Base-by-base conservation (phyloP, 305 asterid genomes). In the Euphrasia arctica region DNA sequence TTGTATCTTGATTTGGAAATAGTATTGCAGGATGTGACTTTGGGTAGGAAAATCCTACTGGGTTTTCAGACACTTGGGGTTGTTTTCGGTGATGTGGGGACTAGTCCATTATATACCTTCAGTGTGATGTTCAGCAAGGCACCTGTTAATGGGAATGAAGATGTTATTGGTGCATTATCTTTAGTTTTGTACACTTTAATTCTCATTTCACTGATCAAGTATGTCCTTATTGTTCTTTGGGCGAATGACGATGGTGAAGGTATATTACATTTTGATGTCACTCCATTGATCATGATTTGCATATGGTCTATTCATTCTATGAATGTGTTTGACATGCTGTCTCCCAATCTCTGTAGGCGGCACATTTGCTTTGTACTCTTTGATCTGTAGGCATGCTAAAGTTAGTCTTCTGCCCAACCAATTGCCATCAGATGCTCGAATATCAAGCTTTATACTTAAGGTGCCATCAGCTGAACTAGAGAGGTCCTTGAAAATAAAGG, bases 211-310 rank as follows among this genome's bases (percentile, higher is more conserved):
- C 77, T 94, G 72, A 74, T 94, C 80, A 94, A 94, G 75, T 94
- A 94, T 79, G 84, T 91, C 62, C 82, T 91, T 54, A 84, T 91
- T 72, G 98, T 94, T 78, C 95, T 94, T 54, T 91, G 95, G 96
- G 99, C 98, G n/a, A 94, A 94, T 68, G 99, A 94, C 69, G 95
- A 94, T 62, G 99, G 99, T 71, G 98, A 94, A 94, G 99, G 99
- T 94, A 85, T 65, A 74, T 60, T 54, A 27, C 63, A 61, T 57
- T 28, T 68, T 63, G 55, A 14, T 27, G 15, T 63, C 55, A 22
- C 63, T 9, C 64, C 45, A 1, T 45, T 15, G 31, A 60, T 61
- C n/a, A 28, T 42, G 69, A 63, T 64, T 36, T 66, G 55, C 34
- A 28, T 55, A 62, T 63, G 25, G 67, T 61, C 65, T 63, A 39